Evolutionary conservation across 2,329 filamentous ascomycete genomes (phyloP), one percentile per base, ranked within the genome.

Genomic region (Fusarium buharicum): DNA sequence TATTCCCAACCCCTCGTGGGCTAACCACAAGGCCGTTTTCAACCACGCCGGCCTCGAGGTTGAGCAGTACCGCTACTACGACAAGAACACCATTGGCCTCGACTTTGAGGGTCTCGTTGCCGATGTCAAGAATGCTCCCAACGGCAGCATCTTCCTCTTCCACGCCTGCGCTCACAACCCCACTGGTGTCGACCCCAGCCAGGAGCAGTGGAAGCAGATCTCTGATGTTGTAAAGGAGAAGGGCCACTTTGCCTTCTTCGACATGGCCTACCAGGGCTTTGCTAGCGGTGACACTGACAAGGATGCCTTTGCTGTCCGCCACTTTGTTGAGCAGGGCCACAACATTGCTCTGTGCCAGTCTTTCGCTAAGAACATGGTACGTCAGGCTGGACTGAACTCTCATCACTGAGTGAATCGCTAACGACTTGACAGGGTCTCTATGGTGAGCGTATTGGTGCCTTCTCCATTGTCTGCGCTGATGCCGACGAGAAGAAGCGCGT

Each of bases 221-320:
- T 92, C 91, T 78, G 81, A 90, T 60, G 90, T 90, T 61, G 88
- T 97, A 78, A 96, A 96, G 86, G 85, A 87, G 76, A 88, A 90
- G 77, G 88, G 85, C 46, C 94, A 98, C 85, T 96, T 90, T 77
- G 89, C 92, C 72, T 97, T 99, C 87, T 99, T 98, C 82, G 94
- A 98, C 79, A 97, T 97, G 93, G 94, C 94, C 66, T 99, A 99
- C 85, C 94, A 99, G 82, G 94, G 94, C 72, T 98, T 99, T 75
- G 94, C 94, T 71, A 95, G 90, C 66, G 94, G 94, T 70, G 87
- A 96, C 80, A 95, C 91, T 66, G 87, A 96, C 83, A 89, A 89
- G 79, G 94, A 99, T 76, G 95, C 95, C 65, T 98, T 94, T 76
- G 92, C 95, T 60, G 86, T 98, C 68, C 89, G 95, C 69, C 85